Conservation (phyloP, 1,284 basidiomycete genomes). For the Tilletia indica region DNA sequence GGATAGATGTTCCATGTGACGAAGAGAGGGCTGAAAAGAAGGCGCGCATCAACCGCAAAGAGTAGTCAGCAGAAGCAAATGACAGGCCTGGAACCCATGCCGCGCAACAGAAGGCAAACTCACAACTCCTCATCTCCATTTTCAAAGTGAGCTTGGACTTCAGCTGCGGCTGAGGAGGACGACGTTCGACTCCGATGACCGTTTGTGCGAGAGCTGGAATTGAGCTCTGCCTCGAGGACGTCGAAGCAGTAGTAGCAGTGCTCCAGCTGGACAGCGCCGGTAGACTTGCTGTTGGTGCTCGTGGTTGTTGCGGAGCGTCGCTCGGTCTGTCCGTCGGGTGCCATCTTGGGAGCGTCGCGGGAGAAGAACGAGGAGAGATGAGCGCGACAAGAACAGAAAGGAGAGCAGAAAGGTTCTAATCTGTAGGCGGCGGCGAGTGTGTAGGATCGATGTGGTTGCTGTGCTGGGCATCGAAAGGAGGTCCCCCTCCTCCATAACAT, state of each 20-base stretch:
- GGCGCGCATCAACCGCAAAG: background rate
- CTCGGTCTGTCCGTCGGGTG: conserved; percentile 8
- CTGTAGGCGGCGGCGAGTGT: too few species aligned
- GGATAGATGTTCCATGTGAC: conserved; percentile 85
- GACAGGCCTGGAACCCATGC: too few species aligned
- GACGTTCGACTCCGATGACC: background rate
- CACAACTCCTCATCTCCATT: conserved; percentile 43
- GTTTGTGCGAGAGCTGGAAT: background rate
- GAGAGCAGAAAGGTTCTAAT: too few species aligned
- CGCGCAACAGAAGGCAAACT: conserved; percentile 15
- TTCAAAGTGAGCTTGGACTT: conserved; percentile 31
- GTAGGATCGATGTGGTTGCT: too few species aligned
- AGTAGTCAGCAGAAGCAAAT: too few species aligned
- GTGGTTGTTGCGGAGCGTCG: background rate
- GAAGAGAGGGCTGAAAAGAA: conserved; percentile 73
- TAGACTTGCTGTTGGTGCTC: background rate
- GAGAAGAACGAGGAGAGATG: too few species aligned
- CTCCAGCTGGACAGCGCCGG: conserved; percentile 32
- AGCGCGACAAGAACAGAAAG: too few species aligned
- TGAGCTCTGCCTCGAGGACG: conserved; percentile 58
- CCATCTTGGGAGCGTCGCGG: background rate
- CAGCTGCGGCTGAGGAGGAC: conserved; percentile 8
- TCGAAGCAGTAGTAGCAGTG: conserved; percentile 62
- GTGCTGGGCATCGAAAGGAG: too few species aligned
- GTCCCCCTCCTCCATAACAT: too few species aligned